Evolutionary conservation across 2,329 filamentous ascomycete species (phyloP), one percentile per base, ranked within the genome.

Genomic region (Trichoderma arundinaceum): DNA sequence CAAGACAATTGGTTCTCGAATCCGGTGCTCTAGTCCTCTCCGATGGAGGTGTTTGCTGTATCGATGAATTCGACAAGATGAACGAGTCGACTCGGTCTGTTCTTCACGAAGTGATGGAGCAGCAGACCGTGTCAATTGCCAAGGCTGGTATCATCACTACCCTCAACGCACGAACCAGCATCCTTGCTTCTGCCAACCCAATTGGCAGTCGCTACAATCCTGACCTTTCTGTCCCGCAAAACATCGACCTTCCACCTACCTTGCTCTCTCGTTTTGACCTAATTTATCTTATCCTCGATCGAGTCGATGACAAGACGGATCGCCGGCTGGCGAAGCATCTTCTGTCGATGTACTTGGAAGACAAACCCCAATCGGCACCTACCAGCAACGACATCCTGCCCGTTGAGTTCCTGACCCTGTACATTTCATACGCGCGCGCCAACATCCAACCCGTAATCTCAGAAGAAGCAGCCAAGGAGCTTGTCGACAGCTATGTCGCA

Each of bases 181-280:
- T 99, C 74, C 87, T 99, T 35, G 95, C 95, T 15, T 98, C 94
- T 10, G 95, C 95, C 77, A 99, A 99, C 76, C 95, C 95, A 1
- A 98, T 99, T 70, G 95, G 95, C 72, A 97, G 92, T 80, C 94
- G 96, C 75, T 99, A 99, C 81, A 98, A 99, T 78, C 91, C 92
- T 2, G 94, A 97, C 73, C 81, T 99, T 28, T 94, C 95, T 0
- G 95, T 99, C 13, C 95, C 95, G 3, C 94, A 98, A 74, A 99
- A 99, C 78, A 99, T 99, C 72, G 95, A 99, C 74, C 87, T 99
- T 8, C 95, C 95, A 0, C 95, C 95, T 0, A 99, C 95, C 0
- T 84, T 99, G 7, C 86, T 99, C 60, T 97, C 94, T 5, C 90
- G 95, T 83, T 99, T 99, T 76, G 95, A 99, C 77, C 83, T 99